These are phyloP conservation scores for Phytopythium sindhum DNA, from an alignment of 352 stramenopile species.

Conservation along the genomic window DNA sequence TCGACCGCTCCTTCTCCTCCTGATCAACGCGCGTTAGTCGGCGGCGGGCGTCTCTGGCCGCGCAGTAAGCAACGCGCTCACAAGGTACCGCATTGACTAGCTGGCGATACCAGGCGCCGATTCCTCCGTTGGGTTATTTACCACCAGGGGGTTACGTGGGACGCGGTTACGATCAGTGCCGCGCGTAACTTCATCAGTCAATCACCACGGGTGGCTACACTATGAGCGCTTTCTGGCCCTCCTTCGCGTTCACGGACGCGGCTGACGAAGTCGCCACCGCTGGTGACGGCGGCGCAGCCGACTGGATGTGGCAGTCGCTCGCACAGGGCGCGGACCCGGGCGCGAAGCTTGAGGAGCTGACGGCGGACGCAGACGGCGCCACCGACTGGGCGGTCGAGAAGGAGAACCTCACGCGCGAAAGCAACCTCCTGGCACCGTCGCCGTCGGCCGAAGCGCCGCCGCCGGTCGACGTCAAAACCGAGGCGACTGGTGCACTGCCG, in stretches of 20 bases:
- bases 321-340: not conserved
- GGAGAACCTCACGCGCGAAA: not conserved
- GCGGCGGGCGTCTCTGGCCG: not conserved
- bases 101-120: too few species aligned
- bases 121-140: not conserved
- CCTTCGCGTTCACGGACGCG: not conserved
- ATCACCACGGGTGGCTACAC: not conserved
- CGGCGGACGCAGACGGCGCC: not conserved
- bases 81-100: too few species aligned
- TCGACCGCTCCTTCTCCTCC: not conserved
- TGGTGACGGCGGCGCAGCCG: not conserved
- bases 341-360: not conserved
- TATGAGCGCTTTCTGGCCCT: not conserved
- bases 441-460: not conserved
- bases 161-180: not conserved
- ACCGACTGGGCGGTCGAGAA: not conserved
- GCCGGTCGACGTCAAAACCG: not conserved
- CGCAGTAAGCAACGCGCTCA: not conserved
- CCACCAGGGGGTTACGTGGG: too few species aligned
- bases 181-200: not conserved
- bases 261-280: not conserved
- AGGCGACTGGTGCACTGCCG: not conserved
- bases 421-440: not conserved
- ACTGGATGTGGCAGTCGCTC: slow-evolving; percentile 5
- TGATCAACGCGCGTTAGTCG: not conserved